A percentile compares a stretch with the other conserved stretches of the same genome.
Evolutionary conservation across 257 asterid genomes (phyloP).

Genomic region (Paulownia fortunei): DNA sequence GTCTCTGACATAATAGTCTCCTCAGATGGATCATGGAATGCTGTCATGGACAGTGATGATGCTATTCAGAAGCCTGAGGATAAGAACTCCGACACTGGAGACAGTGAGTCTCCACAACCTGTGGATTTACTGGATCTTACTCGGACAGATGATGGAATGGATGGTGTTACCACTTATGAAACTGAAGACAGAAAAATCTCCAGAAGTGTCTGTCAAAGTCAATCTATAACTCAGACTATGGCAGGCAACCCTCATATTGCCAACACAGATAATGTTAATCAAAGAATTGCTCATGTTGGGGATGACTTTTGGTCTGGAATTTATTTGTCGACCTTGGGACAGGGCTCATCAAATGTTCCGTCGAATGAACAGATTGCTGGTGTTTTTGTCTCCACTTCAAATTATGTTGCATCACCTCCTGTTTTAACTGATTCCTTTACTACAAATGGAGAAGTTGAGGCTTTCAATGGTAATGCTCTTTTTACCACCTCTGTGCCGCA

Average conservation of each 20-base stretch:
- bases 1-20: conserved; percentile 53
- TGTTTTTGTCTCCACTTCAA: conserved; percentile 30
- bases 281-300: conserved; percentile 19
- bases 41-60: conserved; percentile 48
- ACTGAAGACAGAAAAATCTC: conserved; percentile 48
- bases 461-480: conserved; percentile 31
- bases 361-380: conserved; percentile 31
- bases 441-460: conserved; percentile 24
- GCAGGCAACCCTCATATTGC: conserved; percentile 12
- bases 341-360: conserved; percentile 28
- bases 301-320: conserved; percentile 59
- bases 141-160: conserved; percentile 43
- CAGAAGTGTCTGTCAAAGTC: conserved; percentile 26
- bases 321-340: conserved; percentile 43
- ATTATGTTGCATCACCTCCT: conserved; percentile 30
- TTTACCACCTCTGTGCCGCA: conserved; percentile 27
- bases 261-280: conserved; percentile 34
- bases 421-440: conserved; percentile 33
- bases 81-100: too few relatives aligned
- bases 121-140: conserved; percentile 60
- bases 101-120: conserved; percentile 25
- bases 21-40: conserved; percentile 68
- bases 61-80: conserved; percentile 36
- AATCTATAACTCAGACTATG: conserved; percentile 22
- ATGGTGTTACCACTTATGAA: conserved; percentile 24